These are phyloP conservation scores for Pythium dissotocum DNA, from an alignment of 352 stramenopile genomes.

Conservation along the genomic window DNA sequence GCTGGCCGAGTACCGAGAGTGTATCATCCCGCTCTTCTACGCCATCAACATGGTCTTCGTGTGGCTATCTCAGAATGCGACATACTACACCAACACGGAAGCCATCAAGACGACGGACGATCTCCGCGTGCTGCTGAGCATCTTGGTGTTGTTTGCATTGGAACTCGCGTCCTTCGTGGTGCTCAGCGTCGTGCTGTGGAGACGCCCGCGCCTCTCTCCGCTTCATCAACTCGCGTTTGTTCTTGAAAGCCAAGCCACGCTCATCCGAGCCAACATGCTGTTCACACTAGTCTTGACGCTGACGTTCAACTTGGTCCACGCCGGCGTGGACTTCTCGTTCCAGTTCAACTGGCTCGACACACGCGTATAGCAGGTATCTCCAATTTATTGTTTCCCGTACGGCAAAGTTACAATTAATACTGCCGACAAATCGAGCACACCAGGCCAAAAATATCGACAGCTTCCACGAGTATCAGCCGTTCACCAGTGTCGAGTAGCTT, in stretches of 20 bases:
- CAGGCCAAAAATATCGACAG: no score
- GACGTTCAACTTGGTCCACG: conserved; percentile 23
- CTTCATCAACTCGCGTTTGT: conserved; percentile 24
- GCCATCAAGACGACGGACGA: not conserved
- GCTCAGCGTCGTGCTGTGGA: conserved; percentile 8
- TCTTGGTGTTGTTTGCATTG: not conserved
- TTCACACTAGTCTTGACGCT: conserved; percentile 22
- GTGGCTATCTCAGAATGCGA: conserved; percentile 23
- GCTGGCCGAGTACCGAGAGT: conserved; percentile 32
- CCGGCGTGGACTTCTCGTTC: conserved; percentile 27
- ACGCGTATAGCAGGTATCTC: no score
- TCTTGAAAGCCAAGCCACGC: conserved; percentile 21
- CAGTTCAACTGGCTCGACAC: conserved; percentile 21
- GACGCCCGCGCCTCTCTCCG: conserved; percentile 4
- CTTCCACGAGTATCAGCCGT: no score
- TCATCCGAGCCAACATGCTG: conserved; percentile 26
- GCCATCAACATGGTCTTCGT: conserved; percentile 26
- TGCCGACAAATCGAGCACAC: no score
- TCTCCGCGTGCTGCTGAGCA: not conserved
- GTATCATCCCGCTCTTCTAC: conserved; percentile 24
- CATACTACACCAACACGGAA: conserved; percentile 25
- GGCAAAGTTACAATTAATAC: no score
- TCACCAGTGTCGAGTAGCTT: no score
- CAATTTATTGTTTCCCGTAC: no score
- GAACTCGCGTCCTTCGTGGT: not conserved